Evolutionary conservation across 129 eudicot species (phyloP), one percentile per base, ranked within the genome.

Genomic region (Flaveria sonorensis): DNA sequence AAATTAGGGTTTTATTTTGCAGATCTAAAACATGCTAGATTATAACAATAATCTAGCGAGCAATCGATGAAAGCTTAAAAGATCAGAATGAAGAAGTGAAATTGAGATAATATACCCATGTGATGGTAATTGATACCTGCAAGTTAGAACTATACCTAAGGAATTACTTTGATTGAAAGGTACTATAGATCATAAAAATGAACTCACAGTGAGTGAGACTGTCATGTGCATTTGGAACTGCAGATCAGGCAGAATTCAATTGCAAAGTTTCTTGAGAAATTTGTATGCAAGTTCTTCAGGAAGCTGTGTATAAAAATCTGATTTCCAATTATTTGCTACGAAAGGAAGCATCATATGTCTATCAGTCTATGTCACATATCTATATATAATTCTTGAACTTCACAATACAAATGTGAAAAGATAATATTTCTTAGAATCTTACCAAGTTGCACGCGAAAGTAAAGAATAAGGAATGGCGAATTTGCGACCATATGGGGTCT

Each of bases 381-480:
- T 14, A 43, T 68, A 53, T 72, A 80, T 65, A 53, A 60, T 32
- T 45, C 76, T 45, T 51, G 6, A 28, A 59, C 23, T 21, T 73
- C 42, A 46, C 43, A 74, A 13, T 39, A 13, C 43, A 71, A 65
- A 36, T 72, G 68, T 62, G 75, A 81, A 83, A 83, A 62, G 75
- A 56, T 65, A 71, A 70, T 50, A 83, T 63, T 75, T 77, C 46
- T 79, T 71, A 76, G 90, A 87, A 87, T 82, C 85, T 86, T 78
- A 85, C 85, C 83, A 74, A 83, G 82, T 86, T 77, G 87, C 83
- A 86, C 81, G 83, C 81, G 83, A 74, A 86, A 84, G 77, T 81
- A 81, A 81, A 83, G 88, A 72, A 75, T 86, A 89, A 76, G 92
- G 89, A 75, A 87, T 76, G 92, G 89, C 83, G 83, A 75, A 82